Base-by-base conservation (phyloP, 2,329 filamentous ascomycete species). In the Hymenoscyphus salicellus region DNA sequence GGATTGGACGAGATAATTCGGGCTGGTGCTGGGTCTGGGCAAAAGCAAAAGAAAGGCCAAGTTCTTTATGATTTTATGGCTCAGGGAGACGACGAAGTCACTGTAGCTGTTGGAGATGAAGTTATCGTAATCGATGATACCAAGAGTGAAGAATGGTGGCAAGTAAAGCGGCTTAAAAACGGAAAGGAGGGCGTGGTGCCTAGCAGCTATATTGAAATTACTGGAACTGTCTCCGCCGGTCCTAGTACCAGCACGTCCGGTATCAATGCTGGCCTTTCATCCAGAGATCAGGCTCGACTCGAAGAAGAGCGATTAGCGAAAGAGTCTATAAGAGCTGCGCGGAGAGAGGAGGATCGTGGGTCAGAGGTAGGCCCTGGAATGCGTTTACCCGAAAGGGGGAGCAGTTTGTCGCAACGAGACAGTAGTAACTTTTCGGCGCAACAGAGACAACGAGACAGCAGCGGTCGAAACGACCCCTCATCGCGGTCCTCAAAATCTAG, bases 131-230 rank as follows among this genome's bases (percentile, higher is more conserved):
- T 98, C 63, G 94, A 99, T 75, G 93, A 97, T 74, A 86, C 83
- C 38, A 95, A 93, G 78, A 97, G 93, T 68, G 93, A 97, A 65
- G 95, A 99, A 75, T 99, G 95, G 95, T 98, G 95, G 94, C 93
- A 95, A 81, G 92, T 99, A 41, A 87, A 91, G 65, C 87, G 93
- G 41, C 75, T 97, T 68, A 96, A 93, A 80, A 98, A 93, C 75
- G 92, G 92, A 71, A 95, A 93, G 75, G 92, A 97, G 79, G 95
- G 95, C 46, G 95, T 99, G 30, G 93, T 99, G 8, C 95, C 95
- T 16, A 95, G 93, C 81, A 97, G 92, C 78, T 99, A 98, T 74
- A 89, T 99, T 71, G 94, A 99, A 77, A 82, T 97, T 61, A 93
- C 87, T 26, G 92, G 92, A 63, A 84, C 85, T 14, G 23, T 52